Evolutionary conservation across 192 early-diverging fungal species (phyloP).

Genomic region (Gorgonomyces haynaldii): DNA sequence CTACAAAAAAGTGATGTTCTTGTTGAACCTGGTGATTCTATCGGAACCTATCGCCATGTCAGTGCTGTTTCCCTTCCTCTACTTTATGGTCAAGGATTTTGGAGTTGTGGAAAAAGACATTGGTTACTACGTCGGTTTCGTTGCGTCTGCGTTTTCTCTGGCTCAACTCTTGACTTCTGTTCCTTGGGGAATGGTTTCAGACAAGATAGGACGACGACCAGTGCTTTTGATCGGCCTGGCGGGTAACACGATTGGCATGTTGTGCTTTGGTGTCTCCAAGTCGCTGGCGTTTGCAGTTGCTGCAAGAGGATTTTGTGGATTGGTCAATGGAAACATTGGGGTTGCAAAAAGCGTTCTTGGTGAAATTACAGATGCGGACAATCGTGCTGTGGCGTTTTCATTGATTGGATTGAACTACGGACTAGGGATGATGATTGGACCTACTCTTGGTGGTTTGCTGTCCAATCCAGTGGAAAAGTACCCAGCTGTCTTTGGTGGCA

Average conservation of each 20-base stretch:
- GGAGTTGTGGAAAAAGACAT: conserved; percentile 54
- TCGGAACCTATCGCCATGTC: conserved; percentile 6
- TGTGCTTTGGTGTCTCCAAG: conserved; percentile 57
- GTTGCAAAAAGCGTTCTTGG: conserved; percentile 74
- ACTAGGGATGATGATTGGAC: conserved; percentile 26
- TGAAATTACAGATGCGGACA: conserved; percentile 78
- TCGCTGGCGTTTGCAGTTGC: conserved; percentile 16
- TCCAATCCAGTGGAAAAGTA: conserved; percentile 58
- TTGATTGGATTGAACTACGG: conserved; percentile 65
- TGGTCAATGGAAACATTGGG: conserved; percentile 60
- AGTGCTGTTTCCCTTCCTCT: conserved; percentile 65
- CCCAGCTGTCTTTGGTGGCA: conserved; percentile 39
- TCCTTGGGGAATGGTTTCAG: conserved; percentile 59
- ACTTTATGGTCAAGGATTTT: conserved; percentile 71
- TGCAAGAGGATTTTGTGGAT: conserved; percentile 51
- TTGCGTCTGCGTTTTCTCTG: conserved; percentile 58
- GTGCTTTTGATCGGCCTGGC: conserved; percentile 68
- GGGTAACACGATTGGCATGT: conserved; percentile 57
- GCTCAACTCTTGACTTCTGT: conserved; percentile 54
- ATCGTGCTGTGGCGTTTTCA: conserved; percentile 64
- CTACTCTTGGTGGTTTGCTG: conserved; percentile 68
- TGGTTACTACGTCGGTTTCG: conserved; percentile 69
- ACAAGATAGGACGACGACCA: conserved; percentile 70
- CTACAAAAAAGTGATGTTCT: conserved; percentile 29
- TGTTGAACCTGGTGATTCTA: conserved; percentile 34